Evolutionary conservation across 768 basidiomycete genomes (phyloP), one percentile per base, ranked within the genome.

Genomic region (Mrakia hoshinonis): DNA sequence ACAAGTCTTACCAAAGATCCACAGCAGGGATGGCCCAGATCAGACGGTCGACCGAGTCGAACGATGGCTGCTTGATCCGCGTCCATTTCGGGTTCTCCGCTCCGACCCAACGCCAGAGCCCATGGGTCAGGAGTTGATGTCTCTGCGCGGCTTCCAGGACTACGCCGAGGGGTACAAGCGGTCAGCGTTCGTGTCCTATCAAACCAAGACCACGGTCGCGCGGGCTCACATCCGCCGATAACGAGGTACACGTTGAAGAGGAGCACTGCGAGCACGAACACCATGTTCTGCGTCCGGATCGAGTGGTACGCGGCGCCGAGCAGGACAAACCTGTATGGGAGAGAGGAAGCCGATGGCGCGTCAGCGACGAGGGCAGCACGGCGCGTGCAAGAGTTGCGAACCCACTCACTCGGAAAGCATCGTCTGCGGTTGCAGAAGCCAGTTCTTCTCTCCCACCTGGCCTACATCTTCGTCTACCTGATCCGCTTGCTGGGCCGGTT

Each of bases 221-320:
- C 11, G 13, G 15, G 26, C 52, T 29, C 4, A 55, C 52, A 55
- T 0, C 52, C 52, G 5, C n/a, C 52, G 3, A 55, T 13, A 13
- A 55, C 52, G 52, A 55, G 52, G 52, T 55, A 55, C 26, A 55
- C 18, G 26, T 55, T 55, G 52, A 55, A 55, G 4, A 55, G 22
- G 15, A 55, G 52, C 5, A 55, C 52, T 11, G 52, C 52, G 26
- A 55, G 1, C 11, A 55, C 52, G 3, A 31, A 24, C 26, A 55
- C 26, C 26, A 55, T 24, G 26, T 55, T 55, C 26, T 55, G 52
- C 2, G 52, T 55, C 1, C 26, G 26, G 52, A 55, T 55, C 26
- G 52, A 4, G 52, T 26, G 31, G 52, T 55, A 55, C 10, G 52
- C 52, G 20, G 52, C 52, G 3, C 22, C 26, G 52, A 55, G 52